phyloP scores from a whole-genome alignment of 2,329 filamentous ascomycete genomes.

The Macrophomina pseudophaseolina region DNA sequence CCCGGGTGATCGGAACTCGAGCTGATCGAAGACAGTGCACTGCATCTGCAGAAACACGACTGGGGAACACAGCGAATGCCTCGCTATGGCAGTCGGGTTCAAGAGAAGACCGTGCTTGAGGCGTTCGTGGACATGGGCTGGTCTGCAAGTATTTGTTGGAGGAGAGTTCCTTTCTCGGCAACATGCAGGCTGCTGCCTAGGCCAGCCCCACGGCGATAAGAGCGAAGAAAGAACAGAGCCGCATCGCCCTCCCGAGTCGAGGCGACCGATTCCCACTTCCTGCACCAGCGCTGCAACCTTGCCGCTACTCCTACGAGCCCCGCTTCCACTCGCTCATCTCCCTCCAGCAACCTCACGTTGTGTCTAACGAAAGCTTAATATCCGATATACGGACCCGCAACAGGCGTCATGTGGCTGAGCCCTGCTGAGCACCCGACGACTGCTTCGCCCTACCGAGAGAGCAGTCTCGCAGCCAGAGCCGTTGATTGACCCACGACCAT shows the following conservation, averaged over 20 bases:
- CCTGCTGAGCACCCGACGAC: neutral
- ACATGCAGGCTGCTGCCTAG: conserved; percentile 16
- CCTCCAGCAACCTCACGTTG: neutral
- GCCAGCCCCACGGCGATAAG: neutral
- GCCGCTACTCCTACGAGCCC: conserved; percentile 2
- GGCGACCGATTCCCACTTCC: neutral
- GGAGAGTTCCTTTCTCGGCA: conserved; percentile 6
- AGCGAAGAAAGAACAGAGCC: neutral
- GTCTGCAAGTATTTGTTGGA: neutral
- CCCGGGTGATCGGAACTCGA: neutral
- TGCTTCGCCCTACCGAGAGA: neutral
- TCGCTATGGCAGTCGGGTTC: neutral
- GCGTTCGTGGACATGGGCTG: conserved; percentile 1
- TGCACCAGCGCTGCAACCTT: neutral
- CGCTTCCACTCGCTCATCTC: neutral
- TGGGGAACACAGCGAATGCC: neutral
- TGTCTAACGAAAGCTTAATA: neutral
- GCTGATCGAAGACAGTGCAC: neutral
- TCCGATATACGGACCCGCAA: neutral
- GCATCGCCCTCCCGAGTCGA: neutral
- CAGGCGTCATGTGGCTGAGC: conserved; percentile 17
- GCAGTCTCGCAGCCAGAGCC: neutral
- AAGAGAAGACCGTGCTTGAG: neutral
- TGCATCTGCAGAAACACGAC: neutral
- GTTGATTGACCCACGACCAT: neutral